These are phyloP conservation scores for Ochromonas danica DNA, from an alignment of 108 stramenopile genomes.

Conservation along the genomic window DNA sequence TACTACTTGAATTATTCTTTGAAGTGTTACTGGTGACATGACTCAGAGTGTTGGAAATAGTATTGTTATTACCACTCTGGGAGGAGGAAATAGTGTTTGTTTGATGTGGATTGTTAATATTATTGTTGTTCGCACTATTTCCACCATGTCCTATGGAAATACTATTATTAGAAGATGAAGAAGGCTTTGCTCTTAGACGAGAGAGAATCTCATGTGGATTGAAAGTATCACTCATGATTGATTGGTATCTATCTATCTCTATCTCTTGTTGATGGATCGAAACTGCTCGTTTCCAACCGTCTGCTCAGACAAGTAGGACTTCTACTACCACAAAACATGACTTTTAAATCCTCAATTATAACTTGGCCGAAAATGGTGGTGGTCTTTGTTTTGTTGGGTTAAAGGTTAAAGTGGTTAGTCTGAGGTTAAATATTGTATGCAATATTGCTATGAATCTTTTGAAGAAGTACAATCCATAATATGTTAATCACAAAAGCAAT, in stretches of 20 bases:
- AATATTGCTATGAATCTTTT: too few species aligned
- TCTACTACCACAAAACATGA: neutral
- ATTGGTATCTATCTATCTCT: neutral
- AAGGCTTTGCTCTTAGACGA: neutral
- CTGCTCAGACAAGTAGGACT: neutral
- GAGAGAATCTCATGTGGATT: constrained; percentile 21
- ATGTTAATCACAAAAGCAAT: neutral
- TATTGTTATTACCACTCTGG: neutral
- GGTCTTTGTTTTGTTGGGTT: neutral
- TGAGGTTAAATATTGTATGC: too few species aligned
- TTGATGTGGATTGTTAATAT: neutral
- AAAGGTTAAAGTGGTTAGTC: too few species aligned
- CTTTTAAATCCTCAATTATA: neutral
- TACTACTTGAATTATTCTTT: neutral
- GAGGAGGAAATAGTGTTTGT: neutral
- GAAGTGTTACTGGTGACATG: neutral
- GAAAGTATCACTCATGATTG: neutral
- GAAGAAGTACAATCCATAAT: neutral
- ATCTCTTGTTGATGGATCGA: neutral
- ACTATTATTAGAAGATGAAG: neutral
- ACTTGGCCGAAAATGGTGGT: neutral
- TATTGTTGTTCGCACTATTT: neutral
- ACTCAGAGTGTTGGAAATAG: neutral
- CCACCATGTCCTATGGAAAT: neutral
- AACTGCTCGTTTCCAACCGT: neutral